A percentile compares a stretch with the other conserved stretches of the same genome.
phyloP scores from a whole-genome alignment of 2,329 filamentous ascomycete genomes.

The Scedosporium minutisporum region DNA sequence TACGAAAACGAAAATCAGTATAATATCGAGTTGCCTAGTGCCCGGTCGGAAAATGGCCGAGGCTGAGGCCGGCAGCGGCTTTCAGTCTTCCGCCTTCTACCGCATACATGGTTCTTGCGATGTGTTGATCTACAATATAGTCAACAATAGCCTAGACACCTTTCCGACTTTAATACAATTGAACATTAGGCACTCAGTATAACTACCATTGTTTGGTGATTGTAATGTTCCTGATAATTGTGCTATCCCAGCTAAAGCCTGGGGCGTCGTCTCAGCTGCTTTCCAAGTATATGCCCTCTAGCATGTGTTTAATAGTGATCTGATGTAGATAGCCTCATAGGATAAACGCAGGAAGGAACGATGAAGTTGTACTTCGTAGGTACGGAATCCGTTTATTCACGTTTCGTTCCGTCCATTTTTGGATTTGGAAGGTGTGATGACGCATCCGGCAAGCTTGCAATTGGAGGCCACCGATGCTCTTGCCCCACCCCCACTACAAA shows the following conservation, averaged over 20 bases:
- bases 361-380: neutral
- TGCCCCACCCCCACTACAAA: conserved; percentile 1
- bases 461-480: neutral
- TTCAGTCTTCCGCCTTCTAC: too few relatives aligned
- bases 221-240: too few relatives aligned
- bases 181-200: too few relatives aligned
- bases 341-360: neutral
- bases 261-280: too few relatives aligned
- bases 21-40: neutral
- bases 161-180: too few relatives aligned
- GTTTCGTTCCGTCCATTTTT: neutral
- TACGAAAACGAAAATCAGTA: neutral
- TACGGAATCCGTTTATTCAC: too few relatives aligned
- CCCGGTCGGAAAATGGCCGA: neutral
- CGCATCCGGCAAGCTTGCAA: neutral
- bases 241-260: too few relatives aligned
- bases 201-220: too few relatives aligned
- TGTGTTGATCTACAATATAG: too few relatives aligned
- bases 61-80: too few relatives aligned
- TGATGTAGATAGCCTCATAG: neutral
- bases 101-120: neutral
- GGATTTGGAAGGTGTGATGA: neutral
- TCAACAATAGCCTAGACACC: too few relatives aligned
- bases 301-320: neutral
- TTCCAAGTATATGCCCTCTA: neutral